A percentile compares a stretch with the other conserved stretches of the same genome.
phyloP scores from a whole-genome alignment of 257 asterid genomes.

The Penstemon newberryi region DNA sequence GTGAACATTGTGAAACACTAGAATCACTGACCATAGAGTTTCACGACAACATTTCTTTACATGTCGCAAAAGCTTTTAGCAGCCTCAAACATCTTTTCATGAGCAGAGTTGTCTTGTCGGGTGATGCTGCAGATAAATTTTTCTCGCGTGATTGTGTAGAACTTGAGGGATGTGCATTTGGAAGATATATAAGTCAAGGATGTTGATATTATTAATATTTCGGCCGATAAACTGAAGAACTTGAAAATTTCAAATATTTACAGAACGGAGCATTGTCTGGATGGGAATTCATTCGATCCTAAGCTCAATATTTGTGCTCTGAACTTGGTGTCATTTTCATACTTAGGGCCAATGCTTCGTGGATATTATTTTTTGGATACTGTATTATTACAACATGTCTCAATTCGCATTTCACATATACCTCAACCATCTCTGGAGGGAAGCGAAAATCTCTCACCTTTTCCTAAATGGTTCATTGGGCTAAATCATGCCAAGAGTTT shows the following conservation, averaged over 20 bases:
- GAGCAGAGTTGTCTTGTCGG: slow-evolving; percentile 21
- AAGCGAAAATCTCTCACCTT: slow-evolving; percentile 13
- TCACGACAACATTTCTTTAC: slow-evolving; percentile 14
- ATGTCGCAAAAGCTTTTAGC: background rate
- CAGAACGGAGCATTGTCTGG: background rate
- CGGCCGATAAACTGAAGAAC: slow-evolving; percentile 18
- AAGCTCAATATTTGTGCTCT: too few relatives aligned
- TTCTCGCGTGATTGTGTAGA: too few relatives aligned
- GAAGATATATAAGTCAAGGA: too few relatives aligned
- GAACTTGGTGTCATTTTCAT: too few relatives aligned
- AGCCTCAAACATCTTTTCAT: slow-evolving; percentile 26
- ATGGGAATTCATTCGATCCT: too few relatives aligned
- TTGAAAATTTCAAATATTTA: background rate
- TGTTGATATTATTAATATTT: slow-evolving; percentile 6
- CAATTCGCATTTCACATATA: slow-evolving; percentile 25
- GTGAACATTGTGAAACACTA: slow-evolving; percentile 27
- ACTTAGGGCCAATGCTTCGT: too few relatives aligned
- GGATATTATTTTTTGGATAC: background rate
- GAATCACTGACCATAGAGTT: slow-evolving; percentile 19
- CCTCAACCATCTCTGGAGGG: background rate
- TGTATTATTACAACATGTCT: slow-evolving; percentile 14
- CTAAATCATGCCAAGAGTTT: slow-evolving; percentile 22
- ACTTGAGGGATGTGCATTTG: too few relatives aligned
- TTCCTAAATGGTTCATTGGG: slow-evolving; percentile 29
- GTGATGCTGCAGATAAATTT: background rate